A percentile compares a stretch with the other conserved stretches of the same genome.
Evolutionary conservation across 257 asterid genomes (phyloP).

Genomic region (Fraxinus pennsylvanica): DNA sequence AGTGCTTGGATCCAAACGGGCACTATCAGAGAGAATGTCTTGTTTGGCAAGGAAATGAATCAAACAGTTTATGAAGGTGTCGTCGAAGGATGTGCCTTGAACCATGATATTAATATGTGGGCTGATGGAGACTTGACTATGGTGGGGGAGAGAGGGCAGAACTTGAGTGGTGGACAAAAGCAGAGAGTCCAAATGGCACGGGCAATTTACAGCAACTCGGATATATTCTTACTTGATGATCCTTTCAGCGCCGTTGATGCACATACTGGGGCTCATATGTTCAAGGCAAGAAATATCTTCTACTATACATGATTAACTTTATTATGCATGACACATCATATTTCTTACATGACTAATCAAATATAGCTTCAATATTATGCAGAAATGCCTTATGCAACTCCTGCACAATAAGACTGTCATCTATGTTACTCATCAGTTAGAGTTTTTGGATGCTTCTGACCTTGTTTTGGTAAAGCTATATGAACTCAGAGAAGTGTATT

Average conservation of each 20-base stretch:
- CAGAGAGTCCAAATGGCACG: slow-evolving; percentile 85
- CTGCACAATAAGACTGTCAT: slow-evolving; percentile 59
- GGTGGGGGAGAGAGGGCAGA: slow-evolving; percentile 76
- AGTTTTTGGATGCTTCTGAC: slow-evolving; percentile 70
- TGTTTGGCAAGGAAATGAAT: slow-evolving; percentile 78
- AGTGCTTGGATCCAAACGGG: slow-evolving; percentile 94
- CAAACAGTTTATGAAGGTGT: slow-evolving; percentile 54
- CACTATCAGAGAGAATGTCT: slow-evolving; percentile 63
- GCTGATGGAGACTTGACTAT: slow-evolving; percentile 61
- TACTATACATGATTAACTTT: background rate
- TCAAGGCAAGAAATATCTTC: slow-evolving; percentile 47
- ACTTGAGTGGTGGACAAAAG: slow-evolving; percentile 82
- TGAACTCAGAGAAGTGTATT: background rate
- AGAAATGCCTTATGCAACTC: slow-evolving; percentile 72
- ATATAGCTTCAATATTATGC: slow-evolving; percentile 23
- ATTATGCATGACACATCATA: background rate
- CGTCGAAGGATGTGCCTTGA: slow-evolving; percentile 71
- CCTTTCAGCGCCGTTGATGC: slow-evolving; percentile 94
- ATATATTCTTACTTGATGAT: slow-evolving; percentile 70
- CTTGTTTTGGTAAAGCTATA: slow-evolving; percentile 61
- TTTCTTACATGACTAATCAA: background rate
- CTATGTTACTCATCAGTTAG: slow-evolving; percentile 85
- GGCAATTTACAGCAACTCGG: slow-evolving; percentile 68
- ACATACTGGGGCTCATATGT: slow-evolving; percentile 82
- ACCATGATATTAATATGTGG: slow-evolving; percentile 66